Base-by-base conservation (phyloP, 768 basidiomycete genomes). In the Boletus pseudopeckii region DNA sequence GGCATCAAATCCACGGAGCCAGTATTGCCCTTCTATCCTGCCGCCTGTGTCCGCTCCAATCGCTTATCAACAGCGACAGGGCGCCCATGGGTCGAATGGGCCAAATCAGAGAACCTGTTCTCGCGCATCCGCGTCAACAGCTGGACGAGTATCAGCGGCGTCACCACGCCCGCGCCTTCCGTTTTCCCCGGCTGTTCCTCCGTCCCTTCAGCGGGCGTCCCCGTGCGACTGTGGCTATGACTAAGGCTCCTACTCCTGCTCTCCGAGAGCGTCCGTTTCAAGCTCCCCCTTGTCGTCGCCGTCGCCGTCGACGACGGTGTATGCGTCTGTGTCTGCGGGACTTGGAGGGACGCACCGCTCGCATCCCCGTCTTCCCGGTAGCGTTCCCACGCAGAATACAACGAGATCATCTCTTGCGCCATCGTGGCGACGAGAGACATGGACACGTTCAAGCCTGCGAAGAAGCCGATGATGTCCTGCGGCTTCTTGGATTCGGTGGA, bases 301-400 rank as follows among this genome's bases (percentile, higher is more conserved):
- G n/a, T n/a, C n/a, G n/a, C n/a, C n/a, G n/a, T n/a, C 15, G 45
- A 17, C 10, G 62, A 42, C 32, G 68, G 28, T 9, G 28, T 28
- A 8, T 28, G 28, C 28, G 47, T 20, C 44, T 54, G 67, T 1
- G 41, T 22, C 34, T 48, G 46, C 13, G 2, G 1, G 4, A 24
- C 39, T 8, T 50, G 47, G 18, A 55, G 54, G 37, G 71, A 67
- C 2, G 65, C 50, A n/a, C 56, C 59, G n/a, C 75, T 73, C 4
- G 73, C 71, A 10, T 76, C 64, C 5, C 72, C 73, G 41, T 87
- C 83, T 55, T 91, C 87, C 52, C 83, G 84, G 71, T 92, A 92
- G 9, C 82, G 76, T 37, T 90, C 88, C 92, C 95, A 98, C 0
- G 94, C 79, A 5, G 88, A 82, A 71, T 98, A 98, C 33, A 97